A percentile compares a stretch with the other conserved stretches of the same genome.
Evolutionary conservation across 225 moss, liverwort and hornwort genomes (phyloP).

Genomic region (Physcomitrium patens): DNA sequence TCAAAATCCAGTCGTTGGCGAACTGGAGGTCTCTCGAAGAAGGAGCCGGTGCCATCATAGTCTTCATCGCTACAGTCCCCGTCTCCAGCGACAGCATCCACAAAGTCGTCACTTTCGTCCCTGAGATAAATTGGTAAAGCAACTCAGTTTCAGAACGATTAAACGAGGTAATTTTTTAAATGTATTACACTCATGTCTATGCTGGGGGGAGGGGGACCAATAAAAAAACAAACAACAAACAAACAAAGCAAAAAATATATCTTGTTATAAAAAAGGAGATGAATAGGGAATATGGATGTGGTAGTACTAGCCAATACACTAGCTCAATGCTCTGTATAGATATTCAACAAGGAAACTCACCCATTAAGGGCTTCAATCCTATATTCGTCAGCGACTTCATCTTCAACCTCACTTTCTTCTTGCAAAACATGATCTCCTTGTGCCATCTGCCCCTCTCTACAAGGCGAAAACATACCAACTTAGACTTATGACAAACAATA

Average conservation of each 20-base stretch:
- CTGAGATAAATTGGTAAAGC: conserved; percentile 25
- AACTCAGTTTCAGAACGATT: conserved; percentile 20
- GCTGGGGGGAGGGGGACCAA: no score
- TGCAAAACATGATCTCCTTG: not conserved
- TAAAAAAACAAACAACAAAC: no score
- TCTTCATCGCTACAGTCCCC: conserved; percentile 43
- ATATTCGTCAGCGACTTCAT: conserved; percentile 34
- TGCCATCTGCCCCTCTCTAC: conserved; percentile 35
- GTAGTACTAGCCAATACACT: not conserved
- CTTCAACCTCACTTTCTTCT: conserved; percentile 44
- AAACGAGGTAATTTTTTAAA: conserved; percentile 12
- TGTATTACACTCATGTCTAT: no score
- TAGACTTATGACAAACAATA: conserved; percentile 5
- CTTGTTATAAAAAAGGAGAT: no score
- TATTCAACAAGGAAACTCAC: conserved; percentile 32
- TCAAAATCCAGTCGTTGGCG: conserved; percentile 43
- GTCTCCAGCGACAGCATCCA: conserved; percentile 40
- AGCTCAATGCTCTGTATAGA: conserved; percentile 1
- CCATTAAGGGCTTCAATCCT: conserved; percentile 39
- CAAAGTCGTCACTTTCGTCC: conserved; percentile 45
- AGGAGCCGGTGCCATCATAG: conserved; percentile 29
- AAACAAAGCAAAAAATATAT: no score
- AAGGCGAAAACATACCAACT: conserved; percentile 25
- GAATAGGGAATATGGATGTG: no score
- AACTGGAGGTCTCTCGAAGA: conserved; percentile 41